phyloP scores from a whole-genome alignment of 805 yeast species.

The Tetrapisispora nanseiensis region DNA sequence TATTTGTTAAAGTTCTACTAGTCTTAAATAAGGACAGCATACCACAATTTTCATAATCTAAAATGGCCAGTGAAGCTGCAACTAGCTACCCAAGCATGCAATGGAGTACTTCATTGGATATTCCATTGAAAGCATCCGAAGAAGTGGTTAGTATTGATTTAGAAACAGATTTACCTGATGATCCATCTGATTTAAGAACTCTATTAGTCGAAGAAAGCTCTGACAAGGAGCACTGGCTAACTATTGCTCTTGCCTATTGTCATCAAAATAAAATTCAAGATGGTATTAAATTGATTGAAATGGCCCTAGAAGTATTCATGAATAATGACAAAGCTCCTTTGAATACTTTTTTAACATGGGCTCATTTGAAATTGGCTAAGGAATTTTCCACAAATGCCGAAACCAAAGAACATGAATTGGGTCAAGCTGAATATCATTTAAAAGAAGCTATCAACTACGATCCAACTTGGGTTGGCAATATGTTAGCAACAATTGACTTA shows the following conservation, averaged over 20 bases:
- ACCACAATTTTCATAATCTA: background rate
- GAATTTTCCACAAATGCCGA: slow-evolving; percentile 14
- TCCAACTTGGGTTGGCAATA: slow-evolving; percentile 38
- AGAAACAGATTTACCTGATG: slow-evolving; percentile 77
- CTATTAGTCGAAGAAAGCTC: slow-evolving; percentile 76
- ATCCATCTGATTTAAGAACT: slow-evolving; percentile 71
- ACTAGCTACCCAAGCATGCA: slow-evolving; percentile 22
- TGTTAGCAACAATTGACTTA: slow-evolving; percentile 61
- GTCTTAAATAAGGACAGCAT: background rate
- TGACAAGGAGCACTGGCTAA: slow-evolving; percentile 69
- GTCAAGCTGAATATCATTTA: slow-evolving; percentile 35
- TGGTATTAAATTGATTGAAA: slow-evolving; percentile 51
- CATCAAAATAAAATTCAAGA: slow-evolving; percentile 48
- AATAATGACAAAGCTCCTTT: slow-evolving; percentile 38
- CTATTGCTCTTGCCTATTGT: slow-evolving; percentile 73
- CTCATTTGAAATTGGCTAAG: slow-evolving; percentile 42
- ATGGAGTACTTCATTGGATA: slow-evolving; percentile 33
- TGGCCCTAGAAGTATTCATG: slow-evolving; percentile 41
- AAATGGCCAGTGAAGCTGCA: background rate
- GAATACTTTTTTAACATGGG: slow-evolving; percentile 65
- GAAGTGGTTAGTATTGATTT: slow-evolving; percentile 83
- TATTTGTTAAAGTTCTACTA: too few relatives aligned
- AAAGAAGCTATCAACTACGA: slow-evolving; percentile 42
- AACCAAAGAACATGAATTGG: slow-evolving; percentile 26
- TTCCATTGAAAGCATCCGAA: slow-evolving; percentile 67